Base-by-base conservation (phyloP, 176 grass and related monocot genomes). In the Saccharum spontaneum region DNA sequence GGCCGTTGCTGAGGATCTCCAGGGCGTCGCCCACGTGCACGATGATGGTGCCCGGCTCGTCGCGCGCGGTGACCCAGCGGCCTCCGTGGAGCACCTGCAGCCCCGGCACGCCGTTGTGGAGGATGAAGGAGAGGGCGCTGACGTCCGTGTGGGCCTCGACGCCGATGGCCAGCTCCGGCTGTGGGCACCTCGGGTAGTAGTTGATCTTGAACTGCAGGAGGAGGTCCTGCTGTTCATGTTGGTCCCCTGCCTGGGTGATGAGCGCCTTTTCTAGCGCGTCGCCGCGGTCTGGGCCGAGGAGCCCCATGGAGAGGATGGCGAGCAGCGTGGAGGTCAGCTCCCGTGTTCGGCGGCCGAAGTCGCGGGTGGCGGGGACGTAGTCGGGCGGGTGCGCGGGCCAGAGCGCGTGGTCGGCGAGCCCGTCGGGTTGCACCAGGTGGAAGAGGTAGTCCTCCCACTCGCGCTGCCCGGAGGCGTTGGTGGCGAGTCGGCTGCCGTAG, bases 381-480 rank as follows among this genome's bases (percentile, higher is more conserved):
- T 95, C 75, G 0, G 67, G 62, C 3, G 89, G 91, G 20, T 95
- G 30, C 5, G 81, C 77, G 1, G 93, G 96, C 96, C 91, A 98
- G 64, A 81, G 67, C 0, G 77, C 60, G 43, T 90, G 28, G 76
- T 98, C 68, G 12, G 78, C 67, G 77, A 90, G 87, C 54, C 77
- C 15, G 15, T 86, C 43, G 1, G 96, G 93, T 17, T 94, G 83
- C n/a, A 95, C 50, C 26, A 98, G 91, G 87, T 98, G 96, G 87
- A 98, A 95, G 77, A 94, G 86, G 79, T 98, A 95, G 86, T 94
- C 96, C 93, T 98, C 89, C 93, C 96, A 98, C 86, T 98, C 93
- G 1, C 89, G 74, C 80, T 76, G 78, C 2, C 91, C 96, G 52
- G 88, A 82, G 16, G 79, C 81, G 73, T 92, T 95, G 50, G 87